Evolutionary conservation across 139 green algal species (phyloP), one percentile per base, ranked within the genome.

Genomic region (Coelastrella sp.): DNA sequence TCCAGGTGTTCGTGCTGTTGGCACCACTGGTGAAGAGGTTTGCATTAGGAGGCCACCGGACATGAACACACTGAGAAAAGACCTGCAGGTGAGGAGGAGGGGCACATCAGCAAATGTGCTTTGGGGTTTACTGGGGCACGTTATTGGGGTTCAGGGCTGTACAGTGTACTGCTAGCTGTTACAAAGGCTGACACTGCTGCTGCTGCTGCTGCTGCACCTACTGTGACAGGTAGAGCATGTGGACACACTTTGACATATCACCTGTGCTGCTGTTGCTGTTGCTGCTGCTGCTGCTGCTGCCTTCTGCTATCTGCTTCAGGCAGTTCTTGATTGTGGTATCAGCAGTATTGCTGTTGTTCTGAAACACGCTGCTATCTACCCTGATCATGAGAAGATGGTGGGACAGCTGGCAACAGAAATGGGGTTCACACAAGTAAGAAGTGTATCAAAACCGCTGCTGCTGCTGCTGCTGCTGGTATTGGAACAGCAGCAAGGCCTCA

Each of bases 311-410:
- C 23, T 57, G 81, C 3, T 79, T 30, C 81, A 96, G 86, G 83
- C 38, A 3, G 89, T 97, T 17, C 60, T 94, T 15, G 87, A 90
- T 19, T 59, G 48, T 19, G 97, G 97, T 79, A 98, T 99, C 60
- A 83, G 51, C 43, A 95, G 87, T 78, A 41, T 99, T 27, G 96
- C 97, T 0, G 93, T 99, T 21, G 95, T 98, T 23, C 89, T 99
- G 8, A 98, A 99, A 88, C 97, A 99, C 78, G 91, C 95, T 0
- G 95, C 95, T 81, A 92, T 97, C 41, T 99, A 94, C 90, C 95
- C 94, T 2, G 91, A 95, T 1, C 96, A 99, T 85, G 96, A 99
- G 89, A 72, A 87, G 72, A 38, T 34, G 60, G 93, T 98, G 51
- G 95, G 95, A 0, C 32, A 63, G 40, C 67, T 98, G 76, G 95